Base-by-base conservation (phyloP, 805 yeast species). In the Barnettozyma salicaria region DNA sequence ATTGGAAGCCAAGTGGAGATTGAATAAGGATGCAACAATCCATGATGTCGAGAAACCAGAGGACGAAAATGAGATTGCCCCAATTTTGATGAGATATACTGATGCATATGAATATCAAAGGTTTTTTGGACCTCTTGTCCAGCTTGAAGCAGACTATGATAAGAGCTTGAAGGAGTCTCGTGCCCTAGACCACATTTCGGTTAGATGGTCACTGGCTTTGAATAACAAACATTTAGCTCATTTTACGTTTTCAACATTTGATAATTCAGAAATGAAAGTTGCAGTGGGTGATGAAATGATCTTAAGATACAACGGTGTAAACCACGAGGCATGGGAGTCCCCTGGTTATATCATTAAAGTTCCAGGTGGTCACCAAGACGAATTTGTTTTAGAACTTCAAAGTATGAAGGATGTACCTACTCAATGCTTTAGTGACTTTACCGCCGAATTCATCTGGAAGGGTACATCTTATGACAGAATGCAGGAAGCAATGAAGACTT, bases 371-470 rank as follows among this genome's bases (percentile, higher is more conserved):
- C 62, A 65, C 30, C 74, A 74, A 32, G 89, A 80, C 45, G 79
- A 75, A 36, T 80, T 80, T 50, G 80, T 89, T 1, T 60, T 87
- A 32, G 95, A 87, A 56, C 64, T 88, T 43, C 61, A 57, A 30
- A 64, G 74, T 17, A 53, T 42, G 3, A 52, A 59, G 1, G 63
- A 67, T 3, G 84, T 87, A 1, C 84, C 84, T 35, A 72, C 79
- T 2, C 68, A 78, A 42, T 54, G 72, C 26, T 70, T 72, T 2
- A 68, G 75, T 5, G 85, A 80, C 17, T 89, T 85, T 56, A 76
- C 89, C 2, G 88, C 89, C 1, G 90, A 85, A 49, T 82, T 86
- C 55, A 85, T 83, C 36, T 89, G 96, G 96, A 83, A 83, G 48
- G 92, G 90, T 12, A 77, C 80, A 2, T 67, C 95, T 1, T 88